These are phyloP conservation scores for Cladobotryum protrusum DNA, from an alignment of 2,329 filamentous ascomycete species.

Conservation along the genomic window DNA sequence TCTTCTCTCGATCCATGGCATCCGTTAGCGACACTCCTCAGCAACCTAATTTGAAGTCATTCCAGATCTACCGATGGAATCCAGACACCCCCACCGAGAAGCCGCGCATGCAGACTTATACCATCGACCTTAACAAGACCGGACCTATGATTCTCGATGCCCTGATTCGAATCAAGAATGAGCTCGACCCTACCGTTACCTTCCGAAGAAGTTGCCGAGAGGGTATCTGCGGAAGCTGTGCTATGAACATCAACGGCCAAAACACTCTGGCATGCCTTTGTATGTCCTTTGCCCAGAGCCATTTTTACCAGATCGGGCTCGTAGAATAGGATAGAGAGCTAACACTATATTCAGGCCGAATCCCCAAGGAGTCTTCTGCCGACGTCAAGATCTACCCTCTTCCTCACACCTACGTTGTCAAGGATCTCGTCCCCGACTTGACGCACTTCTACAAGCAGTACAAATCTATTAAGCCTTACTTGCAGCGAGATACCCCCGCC, in stretches of 20 bases:
- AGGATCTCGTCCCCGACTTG: conserved; percentile 95
- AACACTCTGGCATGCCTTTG: conserved; percentile 97
- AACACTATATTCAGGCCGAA: conserved; percentile 62
- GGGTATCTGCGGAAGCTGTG: conserved; percentile 97
- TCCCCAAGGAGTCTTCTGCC: conserved; percentile 72
- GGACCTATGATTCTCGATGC: conserved; percentile 98
- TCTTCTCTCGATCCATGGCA: conserved; percentile 48
- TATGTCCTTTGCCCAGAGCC: conserved; percentile 48
- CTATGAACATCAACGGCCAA: conserved; percentile 99
- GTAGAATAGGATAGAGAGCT: conserved; percentile 13
- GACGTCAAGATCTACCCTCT: conserved; percentile 96
- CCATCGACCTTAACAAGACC: conserved; percentile 95
- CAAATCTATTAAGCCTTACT: conserved; percentile 98
- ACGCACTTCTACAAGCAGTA: conserved; percentile 99
- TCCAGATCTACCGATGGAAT: conserved; percentile 99
- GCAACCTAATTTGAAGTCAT: conserved; percentile 74
- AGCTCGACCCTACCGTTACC: conserved; percentile 91
- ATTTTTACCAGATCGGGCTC: background rate
- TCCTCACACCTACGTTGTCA: conserved; percentile 98
- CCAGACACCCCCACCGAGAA: conserved; percentile 88
- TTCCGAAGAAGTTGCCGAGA: conserved; percentile 95
- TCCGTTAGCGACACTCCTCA: conserved; percentile 54
- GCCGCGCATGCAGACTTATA: conserved; percentile 92
- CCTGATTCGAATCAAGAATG: conserved; percentile 97
- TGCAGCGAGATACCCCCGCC: conserved; percentile 81